These are phyloP conservation scores for Digitaria exilis DNA, from an alignment of 202 grass and related monocot genomes.

Conservation along the genomic window DNA sequence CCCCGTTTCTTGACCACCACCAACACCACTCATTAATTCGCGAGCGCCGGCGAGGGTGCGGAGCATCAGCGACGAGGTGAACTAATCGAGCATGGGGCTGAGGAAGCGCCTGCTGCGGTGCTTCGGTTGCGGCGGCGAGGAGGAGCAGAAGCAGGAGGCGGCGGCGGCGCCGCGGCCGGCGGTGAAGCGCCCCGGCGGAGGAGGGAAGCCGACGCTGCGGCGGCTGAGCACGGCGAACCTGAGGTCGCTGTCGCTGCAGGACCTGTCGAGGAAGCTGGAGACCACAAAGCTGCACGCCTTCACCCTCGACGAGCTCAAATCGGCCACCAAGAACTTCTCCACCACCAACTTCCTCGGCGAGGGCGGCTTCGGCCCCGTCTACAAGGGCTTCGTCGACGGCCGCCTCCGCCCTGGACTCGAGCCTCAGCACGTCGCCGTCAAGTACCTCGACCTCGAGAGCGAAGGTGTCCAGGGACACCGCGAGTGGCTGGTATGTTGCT, in stretches of 20 bases:
- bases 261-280: conserved; percentile 66
- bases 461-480: conserved; percentile 77
- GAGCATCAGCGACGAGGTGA: neutral
- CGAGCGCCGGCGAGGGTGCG: neutral
- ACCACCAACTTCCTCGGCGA: conserved; percentile 72
- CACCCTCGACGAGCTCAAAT: conserved; percentile 75
- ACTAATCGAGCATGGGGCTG: conserved; percentile 23
- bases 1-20: neutral
- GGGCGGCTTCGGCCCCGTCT: conserved; percentile 83
- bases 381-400: conserved; percentile 70
- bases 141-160: neutral
- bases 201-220: conserved; percentile 1
- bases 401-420: conserved; percentile 50
- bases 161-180: neutral
- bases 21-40: neutral
- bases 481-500: conserved; percentile 75
- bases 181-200: neutral
- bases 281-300: conserved; percentile 72
- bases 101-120: conserved; percentile 37
- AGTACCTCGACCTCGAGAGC: conserved; percentile 80
- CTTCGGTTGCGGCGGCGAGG: conserved; percentile 20
- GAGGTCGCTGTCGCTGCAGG: conserved; percentile 63
- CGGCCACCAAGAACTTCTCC: conserved; percentile 70
- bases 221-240: conserved; percentile 46
- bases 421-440: conserved; percentile 77